Base-by-base conservation (phyloP, 495 filamentous ascomycete species). In the Cercophora samala region DNA sequence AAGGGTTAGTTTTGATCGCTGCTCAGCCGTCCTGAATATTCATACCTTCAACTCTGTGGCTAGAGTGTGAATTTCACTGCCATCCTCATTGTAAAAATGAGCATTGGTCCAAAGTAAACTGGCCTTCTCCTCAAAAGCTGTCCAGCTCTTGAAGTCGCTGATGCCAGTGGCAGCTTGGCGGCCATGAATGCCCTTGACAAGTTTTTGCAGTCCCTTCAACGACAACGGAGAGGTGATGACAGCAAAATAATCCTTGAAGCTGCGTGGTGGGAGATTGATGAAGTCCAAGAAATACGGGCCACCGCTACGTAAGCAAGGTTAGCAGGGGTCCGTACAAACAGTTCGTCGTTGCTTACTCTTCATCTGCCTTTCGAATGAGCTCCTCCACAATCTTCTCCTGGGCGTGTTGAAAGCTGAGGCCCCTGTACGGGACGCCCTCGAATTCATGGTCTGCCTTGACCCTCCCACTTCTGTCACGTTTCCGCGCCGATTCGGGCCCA, bases 41-140 rank as follows among this genome's bases (percentile, higher is more conserved):
- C 84, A 62, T 80, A 91, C 92, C 84, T 96, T 86, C 15, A 97
- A 83, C 37, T 91, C 84, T 21, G 86, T 85, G 21, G 91, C 91
- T 64, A 93, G 81, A 21, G 82, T 78, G 61, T 84, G 89, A 52
- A 97, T 90, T 18, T 89, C 87, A 70, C 93, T 96, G 3, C 84
- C 90, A 70, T 96, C 93, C 71, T 96, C 93, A 70, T 97, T 97
- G 77, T 93, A 97, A 29, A 87, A 85, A 60, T 88, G 87, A 4
- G 93, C 93, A 78, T 97, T 97, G 51, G 83, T 85, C 91, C 92
- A 96, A 29, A 97, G 89, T 63, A 89, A 85, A 68, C 84, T 88
- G 58, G 91, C 81, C 66, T 90, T 91, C 15, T 90, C 86, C 75
- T 93, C 91, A 66, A 97, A 94, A 3, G 86, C 82, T 54, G 87